These are phyloP conservation scores for Trichoderma atrobrunneum DNA, from an alignment of 2,329 filamentous ascomycete genomes.

Conservation along the genomic window DNA sequence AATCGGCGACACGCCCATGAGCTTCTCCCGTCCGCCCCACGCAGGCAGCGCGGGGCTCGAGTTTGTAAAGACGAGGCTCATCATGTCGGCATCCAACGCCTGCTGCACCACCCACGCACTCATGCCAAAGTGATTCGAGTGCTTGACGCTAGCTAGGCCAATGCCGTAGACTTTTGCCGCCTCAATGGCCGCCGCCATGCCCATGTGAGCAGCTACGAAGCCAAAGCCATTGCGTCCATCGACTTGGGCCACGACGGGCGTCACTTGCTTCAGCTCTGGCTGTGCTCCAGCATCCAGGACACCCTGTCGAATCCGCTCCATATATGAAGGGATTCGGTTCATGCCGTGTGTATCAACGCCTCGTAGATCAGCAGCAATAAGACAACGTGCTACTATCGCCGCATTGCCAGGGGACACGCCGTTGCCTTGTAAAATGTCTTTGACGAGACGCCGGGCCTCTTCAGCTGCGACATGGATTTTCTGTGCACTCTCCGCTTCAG, in stretches of 20 bases:
- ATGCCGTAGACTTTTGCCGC: constrained; percentile 66
- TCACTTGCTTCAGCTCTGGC: constrained; percentile 59
- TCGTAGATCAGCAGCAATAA: constrained; percentile 72
- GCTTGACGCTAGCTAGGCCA: constrained; percentile 71
- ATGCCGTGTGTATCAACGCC: constrained; percentile 77
- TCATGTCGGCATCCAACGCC: constrained; percentile 68
- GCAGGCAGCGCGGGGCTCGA: constrained; percentile 69
- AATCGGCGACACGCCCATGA: constrained; percentile 72
- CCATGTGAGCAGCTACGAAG: constrained; percentile 65
- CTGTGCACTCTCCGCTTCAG: background rate
- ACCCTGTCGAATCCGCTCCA: constrained; percentile 67
- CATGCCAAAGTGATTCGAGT: constrained; percentile 84
- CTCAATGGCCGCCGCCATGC: constrained; percentile 65
- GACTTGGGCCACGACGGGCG: constrained; percentile 68
- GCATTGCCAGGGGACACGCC: constrained; percentile 60
- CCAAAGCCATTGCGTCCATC: constrained; percentile 71
- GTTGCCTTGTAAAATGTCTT: constrained; percentile 57
- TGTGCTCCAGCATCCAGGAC: constrained; percentile 61
- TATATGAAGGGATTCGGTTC: constrained; percentile 75
- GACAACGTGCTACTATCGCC: constrained; percentile 60
- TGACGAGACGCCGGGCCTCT: constrained; percentile 47
- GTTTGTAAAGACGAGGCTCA: constrained; percentile 69
- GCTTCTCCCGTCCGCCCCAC: constrained; percentile 65
- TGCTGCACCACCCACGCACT: constrained; percentile 76
- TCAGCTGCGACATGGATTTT: constrained; percentile 33